Base-by-base conservation (phyloP, 345 rosid genomes). In the Nephelium lappaceum region DNA sequence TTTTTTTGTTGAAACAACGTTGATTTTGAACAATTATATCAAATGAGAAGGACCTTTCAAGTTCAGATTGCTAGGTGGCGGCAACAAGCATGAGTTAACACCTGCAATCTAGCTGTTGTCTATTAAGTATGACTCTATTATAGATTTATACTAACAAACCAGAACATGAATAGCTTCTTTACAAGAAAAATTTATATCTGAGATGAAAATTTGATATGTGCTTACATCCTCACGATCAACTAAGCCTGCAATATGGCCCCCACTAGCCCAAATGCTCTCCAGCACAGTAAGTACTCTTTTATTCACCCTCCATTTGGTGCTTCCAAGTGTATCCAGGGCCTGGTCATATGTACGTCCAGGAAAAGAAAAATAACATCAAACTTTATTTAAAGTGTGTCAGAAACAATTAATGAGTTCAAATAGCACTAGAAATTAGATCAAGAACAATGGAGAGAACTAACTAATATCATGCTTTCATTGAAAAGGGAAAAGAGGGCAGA, bases 261-360 rank as follows among this genome's bases (percentile, higher is more conserved):
- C 98, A 73, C 85, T 81, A 74, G 88, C 95, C 99, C 99, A 97
- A 72, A 97, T 85, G 81, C 81, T 89, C 81, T 97, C 98, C 79
- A 93, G 84, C 63, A 92, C 96, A 77, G 81, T 80, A 86, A 97
- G 91, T 47, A 94, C 87, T 83, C 82, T 87, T 80, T 75, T 87
- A 83, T 97, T 97, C 49, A 97, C 86, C 85, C 97, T 91, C 99
- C 99, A 97, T 80, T 94, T 94, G 76, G 98, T 91, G 85, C 83
- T 90, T 83, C 99, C 99, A 76, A 97, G 95, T 3, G 94, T 94
- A 90, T 97, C 93, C 86, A 97, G 83, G 67, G 99, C 99, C 99
- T 94, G 81, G 66, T 81, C 74, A 82, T 14, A 18, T 16, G 11
- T 49, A 65, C 65, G 38, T 66, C 36, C 10, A 64, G 16, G 21